Base-by-base conservation (phyloP, 495 filamentous ascomycete species). In the Talaromyces wortmannii region DNA sequence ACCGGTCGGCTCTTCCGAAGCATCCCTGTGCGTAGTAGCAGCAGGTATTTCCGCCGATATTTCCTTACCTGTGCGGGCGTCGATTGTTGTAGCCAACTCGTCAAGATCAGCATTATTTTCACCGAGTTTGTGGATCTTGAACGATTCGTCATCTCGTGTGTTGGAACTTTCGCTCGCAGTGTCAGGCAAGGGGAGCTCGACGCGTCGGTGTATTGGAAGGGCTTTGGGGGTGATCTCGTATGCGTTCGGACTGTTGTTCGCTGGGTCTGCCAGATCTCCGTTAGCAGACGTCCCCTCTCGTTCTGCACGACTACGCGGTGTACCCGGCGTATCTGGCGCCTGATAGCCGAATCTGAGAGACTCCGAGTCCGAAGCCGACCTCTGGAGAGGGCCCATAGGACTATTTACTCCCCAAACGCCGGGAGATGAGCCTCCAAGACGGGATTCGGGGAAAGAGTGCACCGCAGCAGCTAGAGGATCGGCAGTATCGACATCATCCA, bases 361-460 rank as follows among this genome's bases (percentile, higher is more conserved):
- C 0, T 53, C 61, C 18, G 63, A 63, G 16, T 55, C 59, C 15
- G 73, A 73, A 50, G 85, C 86, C 53, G 78, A 78, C 83, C 88
- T 87, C 59, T 87, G 79, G 51, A 89, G 69, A 59, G 83, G 78
- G 57, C 81, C 76, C 57, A 90, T 82, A 56, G 87, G 67, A 10
- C 81, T 84, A 68, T 88, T 85, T 51, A 86, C 78, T 42, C 84
- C 86, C 57, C 83, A 76, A 33, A 88, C 70, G 65, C 85, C 88
- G 33, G 82, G 67, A 48, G 78, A 78, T 46, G 71, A 72, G 55
- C 68, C 69, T 52, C 65, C 62, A 55, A 73, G 61, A 15, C 67
- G 67, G 57, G 70, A 59, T 55, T 67, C 63, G 50, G 71, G 70
- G 59, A 75, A 70, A 60, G 74, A 75, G 43, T 73, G 60, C 55